These are phyloP conservation scores for Solanum ahanhuiri DNA, from an alignment of 257 asterid species.

Conservation along the genomic window DNA sequence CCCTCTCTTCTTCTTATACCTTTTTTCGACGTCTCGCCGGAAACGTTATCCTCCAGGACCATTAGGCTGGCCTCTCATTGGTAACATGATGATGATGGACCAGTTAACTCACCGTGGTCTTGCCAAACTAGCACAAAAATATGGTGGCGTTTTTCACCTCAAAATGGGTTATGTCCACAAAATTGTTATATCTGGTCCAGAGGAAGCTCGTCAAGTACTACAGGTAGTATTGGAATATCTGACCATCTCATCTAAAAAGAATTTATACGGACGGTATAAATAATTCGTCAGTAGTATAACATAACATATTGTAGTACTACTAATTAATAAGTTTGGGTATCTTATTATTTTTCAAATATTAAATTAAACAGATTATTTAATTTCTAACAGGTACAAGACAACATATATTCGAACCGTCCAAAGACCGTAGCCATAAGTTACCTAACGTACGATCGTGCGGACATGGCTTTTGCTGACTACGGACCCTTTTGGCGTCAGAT, in stretches of 20 bases:
- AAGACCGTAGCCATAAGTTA: constrained; percentile 61
- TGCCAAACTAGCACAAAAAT: constrained; percentile 45
- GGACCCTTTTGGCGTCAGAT: constrained; percentile 97
- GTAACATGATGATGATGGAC: constrained; percentile 59
- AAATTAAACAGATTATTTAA: not conserved
- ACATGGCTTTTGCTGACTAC: constrained; percentile 91
- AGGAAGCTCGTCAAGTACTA: constrained; percentile 55
- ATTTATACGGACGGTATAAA: not conserved
- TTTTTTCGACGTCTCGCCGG: constrained; percentile 18
- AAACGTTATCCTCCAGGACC: constrained; percentile 85
- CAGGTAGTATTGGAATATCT: not conserved
- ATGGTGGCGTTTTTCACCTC: constrained; percentile 77
- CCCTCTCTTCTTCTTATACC: constrained; percentile 16
- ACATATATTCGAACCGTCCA: constrained; percentile 83
- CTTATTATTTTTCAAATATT: not conserved
- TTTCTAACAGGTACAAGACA: constrained; percentile 61
- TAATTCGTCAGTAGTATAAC: not conserved
- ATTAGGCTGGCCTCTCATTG: constrained; percentile 66
- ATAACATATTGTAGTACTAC: not conserved
- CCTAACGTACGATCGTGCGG: constrained; percentile 74
- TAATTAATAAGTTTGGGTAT: not conserved
- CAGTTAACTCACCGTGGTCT: constrained; percentile 74
- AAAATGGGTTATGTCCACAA: constrained; percentile 57
- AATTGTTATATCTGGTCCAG: constrained; percentile 71
- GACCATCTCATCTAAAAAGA: too few relatives aligned